phyloP scores from a whole-genome alignment of 2,329 filamentous ascomycete genomes.

The Hypoxylon sp. region DNA sequence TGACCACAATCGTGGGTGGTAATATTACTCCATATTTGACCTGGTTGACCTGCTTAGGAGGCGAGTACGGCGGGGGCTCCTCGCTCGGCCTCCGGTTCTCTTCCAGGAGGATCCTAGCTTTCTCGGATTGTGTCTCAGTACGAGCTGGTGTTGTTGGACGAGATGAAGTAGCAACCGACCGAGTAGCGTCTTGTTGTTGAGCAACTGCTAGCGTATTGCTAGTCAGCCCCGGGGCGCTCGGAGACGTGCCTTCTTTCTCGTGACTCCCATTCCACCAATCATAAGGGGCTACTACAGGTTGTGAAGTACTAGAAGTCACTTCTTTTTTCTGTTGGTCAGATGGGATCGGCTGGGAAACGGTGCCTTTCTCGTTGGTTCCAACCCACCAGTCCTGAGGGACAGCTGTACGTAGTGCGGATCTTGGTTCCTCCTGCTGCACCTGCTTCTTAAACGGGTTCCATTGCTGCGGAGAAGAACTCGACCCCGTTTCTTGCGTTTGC shows the following conservation, averaged over 20 bases:
- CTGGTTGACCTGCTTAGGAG: slow-evolving; percentile 59
- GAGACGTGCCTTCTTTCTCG: slow-evolving; percentile 47
- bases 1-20: slow-evolving; percentile 67
- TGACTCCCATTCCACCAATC: slow-evolving; percentile 53
- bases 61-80: slow-evolving; percentile 71
- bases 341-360: slow-evolving; percentile 55
- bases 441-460: slow-evolving; percentile 71
- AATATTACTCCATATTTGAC: slow-evolving; percentile 71
- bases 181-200: slow-evolving; percentile 43
- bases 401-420: slow-evolving; percentile 20
- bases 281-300: slow-evolving; percentile 24
- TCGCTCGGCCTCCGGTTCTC: slow-evolving; percentile 58
- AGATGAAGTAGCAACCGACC: slow-evolving; percentile 52
- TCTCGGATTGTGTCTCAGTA: slow-evolving; percentile 55
- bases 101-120: slow-evolving; percentile 58
- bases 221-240: slow-evolving; percentile 40
- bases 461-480: slow-evolving; percentile 38
- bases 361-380: slow-evolving; percentile 50
- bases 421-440: slow-evolving; percentile 53
- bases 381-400: slow-evolving; percentile 50
- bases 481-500: slow-evolving; percentile 50
- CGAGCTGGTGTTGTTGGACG: slow-evolving; percentile 44
- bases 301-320: slow-evolving; percentile 13
- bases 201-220: slow-evolving; percentile 40
- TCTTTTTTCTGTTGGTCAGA: slow-evolving; percentile 54